phyloP scores from a whole-genome alignment of 106 monocot species.

The Platanthera guangdongensis region DNA sequence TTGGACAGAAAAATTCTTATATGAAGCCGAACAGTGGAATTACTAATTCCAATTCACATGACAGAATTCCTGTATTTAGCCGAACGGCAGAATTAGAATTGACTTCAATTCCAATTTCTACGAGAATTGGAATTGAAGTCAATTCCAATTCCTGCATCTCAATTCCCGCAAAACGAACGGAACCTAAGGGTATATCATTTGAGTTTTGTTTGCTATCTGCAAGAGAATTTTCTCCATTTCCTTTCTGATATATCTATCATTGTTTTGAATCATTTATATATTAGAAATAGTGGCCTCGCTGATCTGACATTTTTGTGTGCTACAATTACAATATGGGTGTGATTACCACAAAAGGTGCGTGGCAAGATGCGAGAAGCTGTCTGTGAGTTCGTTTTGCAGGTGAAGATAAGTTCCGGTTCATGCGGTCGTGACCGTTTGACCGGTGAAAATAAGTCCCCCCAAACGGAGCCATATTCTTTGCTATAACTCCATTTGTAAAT shows the following conservation, averaged over 20 bases:
- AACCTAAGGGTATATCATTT: not conserved
- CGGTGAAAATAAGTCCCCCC: no score
- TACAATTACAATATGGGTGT: slow-evolving; percentile 89
- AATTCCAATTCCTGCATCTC: no score
- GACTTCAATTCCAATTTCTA: no score
- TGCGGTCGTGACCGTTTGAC: no score
- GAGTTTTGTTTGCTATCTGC: not conserved
- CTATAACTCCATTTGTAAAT: not conserved
- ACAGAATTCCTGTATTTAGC: no score
- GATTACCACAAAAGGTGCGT: slow-evolving; percentile 78
- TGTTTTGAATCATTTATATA: not conserved
- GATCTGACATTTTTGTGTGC: slow-evolving; percentile 1
- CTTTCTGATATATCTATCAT: not conserved
- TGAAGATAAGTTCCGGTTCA: no score
- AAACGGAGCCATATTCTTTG: not conserved
- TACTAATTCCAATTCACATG: no score
- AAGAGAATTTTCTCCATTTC: not conserved
- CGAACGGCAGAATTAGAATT: no score
- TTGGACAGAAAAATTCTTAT: no score
- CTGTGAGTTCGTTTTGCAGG: slow-evolving; percentile 88
- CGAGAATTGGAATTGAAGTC: no score
- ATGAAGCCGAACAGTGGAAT: no score
- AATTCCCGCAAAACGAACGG: no score
- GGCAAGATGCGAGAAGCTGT: slow-evolving; percentile 61
- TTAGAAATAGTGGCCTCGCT: not conserved